Evolutionary conservation across 169 alveolate genomes (phyloP).

Genomic region (Plasmodium gonderi): DNA sequence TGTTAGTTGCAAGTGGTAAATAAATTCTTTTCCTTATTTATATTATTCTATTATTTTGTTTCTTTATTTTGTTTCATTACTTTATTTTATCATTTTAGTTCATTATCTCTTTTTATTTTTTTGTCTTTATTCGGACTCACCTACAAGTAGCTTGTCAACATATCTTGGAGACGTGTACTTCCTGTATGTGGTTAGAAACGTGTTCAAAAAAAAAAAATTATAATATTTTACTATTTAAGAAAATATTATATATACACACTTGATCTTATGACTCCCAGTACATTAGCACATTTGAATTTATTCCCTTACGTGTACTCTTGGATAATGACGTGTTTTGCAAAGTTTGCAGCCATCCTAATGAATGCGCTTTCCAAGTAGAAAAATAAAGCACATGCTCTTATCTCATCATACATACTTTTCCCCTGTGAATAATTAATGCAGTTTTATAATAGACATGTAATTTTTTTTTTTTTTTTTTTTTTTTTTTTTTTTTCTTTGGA

Average conservation of each 20-base stretch:
- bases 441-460: neutral
- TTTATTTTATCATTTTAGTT: neutral
- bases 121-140: neutral
- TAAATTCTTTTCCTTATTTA: neutral
- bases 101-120: neutral
- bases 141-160: constrained; percentile 6
- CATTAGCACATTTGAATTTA: neutral
- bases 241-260: neutral
- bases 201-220: neutral
- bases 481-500: neutral
- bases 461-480: neutral
- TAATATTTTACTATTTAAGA: neutral
- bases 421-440: constrained; percentile 6
- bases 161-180: constrained; percentile 39
- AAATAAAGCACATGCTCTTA: constrained; percentile 31
- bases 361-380: constrained; percentile 41
- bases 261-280: neutral
- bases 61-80: neutral
- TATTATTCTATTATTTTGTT: neutral
- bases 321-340: constrained; percentile 49
- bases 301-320: constrained; percentile 58
- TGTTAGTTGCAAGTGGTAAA: neutral
- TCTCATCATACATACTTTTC: constrained; percentile 39
- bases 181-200: neutral
- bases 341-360: constrained; percentile 22